These are phyloP conservation scores for Juglanconis oblonga DNA, from an alignment of 2,329 filamentous ascomycete species.

Conservation along the genomic window DNA sequence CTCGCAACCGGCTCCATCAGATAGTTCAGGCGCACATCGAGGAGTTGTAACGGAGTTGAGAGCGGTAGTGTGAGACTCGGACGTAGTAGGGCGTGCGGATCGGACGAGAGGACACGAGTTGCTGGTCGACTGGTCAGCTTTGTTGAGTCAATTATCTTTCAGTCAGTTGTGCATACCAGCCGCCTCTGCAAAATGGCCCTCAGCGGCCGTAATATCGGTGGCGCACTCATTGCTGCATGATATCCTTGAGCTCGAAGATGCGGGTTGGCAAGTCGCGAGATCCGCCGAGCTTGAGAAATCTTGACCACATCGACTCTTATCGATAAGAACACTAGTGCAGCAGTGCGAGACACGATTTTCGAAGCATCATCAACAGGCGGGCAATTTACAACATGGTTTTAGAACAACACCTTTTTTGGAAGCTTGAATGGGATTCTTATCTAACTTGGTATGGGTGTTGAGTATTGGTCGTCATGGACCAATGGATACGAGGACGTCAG, in stretches of 20 bases:
- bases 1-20: neutral
- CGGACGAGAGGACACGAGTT: constrained; percentile 20
- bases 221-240: constrained; percentile 31
- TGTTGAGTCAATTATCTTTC: neutral
- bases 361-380: neutral
- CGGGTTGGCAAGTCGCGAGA: constrained; percentile 4
- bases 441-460: neutral
- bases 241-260: constrained; percentile 7
- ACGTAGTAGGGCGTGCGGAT: constrained; percentile 12
- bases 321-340: constrained; percentile 12
- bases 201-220: constrained; percentile 34
- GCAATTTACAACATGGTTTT: neutral
- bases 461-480: neutral
- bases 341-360: neutral
- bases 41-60: constrained; percentile 15
- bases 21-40: constrained; percentile 8
- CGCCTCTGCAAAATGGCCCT: constrained; percentile 29
- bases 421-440: neutral
- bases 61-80: constrained; percentile 10
- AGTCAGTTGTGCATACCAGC: constrained; percentile 23
- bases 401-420: neutral
- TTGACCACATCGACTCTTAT: constrained; percentile 13
- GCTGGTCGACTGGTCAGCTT: constrained; percentile 21
- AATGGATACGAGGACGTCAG: neutral
- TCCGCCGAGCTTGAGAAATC: constrained; percentile 12